Evolutionary conservation across 2,329 filamentous ascomycete genomes (phyloP).

Genomic region (Bimuria novae-zelandiae): DNA sequence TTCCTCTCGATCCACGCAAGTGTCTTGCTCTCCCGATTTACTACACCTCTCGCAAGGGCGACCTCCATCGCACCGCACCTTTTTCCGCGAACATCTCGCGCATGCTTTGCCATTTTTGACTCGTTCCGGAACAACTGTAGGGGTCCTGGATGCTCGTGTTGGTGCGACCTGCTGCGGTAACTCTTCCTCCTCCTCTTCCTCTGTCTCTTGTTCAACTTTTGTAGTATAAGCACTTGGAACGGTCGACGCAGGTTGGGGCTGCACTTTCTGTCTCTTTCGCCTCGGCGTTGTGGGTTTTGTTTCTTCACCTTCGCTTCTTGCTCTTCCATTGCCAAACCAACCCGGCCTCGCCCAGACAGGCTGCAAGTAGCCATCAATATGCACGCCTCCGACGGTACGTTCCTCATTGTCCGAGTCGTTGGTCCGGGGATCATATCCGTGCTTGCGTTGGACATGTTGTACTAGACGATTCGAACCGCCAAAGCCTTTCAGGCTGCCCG

Average conservation of each 20-base stretch:
- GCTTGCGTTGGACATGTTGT: constrained; percentile 54
- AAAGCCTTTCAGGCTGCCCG: constrained; percentile 31
- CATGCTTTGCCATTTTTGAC: too few species aligned
- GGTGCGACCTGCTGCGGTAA: background rate
- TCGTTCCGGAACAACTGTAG: too few species aligned
- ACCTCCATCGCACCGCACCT: too few species aligned
- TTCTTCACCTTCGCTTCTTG: constrained; percentile 20
- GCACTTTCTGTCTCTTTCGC: constrained; percentile 21
- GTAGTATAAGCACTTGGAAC: background rate
- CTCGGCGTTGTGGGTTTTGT: constrained; percentile 2
- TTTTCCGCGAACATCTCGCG: too few species aligned
- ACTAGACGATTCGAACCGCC: constrained; percentile 33
- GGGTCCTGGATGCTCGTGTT: too few species aligned
- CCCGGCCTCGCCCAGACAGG: constrained; percentile 51
- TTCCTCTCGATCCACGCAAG: too few species aligned
- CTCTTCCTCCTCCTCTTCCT: background rate
- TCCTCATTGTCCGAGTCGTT: constrained; percentile 53
- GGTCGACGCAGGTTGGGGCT: background rate
- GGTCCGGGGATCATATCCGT: constrained; percentile 48
- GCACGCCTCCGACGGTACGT: constrained; percentile 63
- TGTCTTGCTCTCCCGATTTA: too few species aligned
- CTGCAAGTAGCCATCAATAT: constrained; percentile 69
- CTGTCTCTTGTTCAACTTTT: background rate
- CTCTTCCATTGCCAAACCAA: constrained; percentile 31
- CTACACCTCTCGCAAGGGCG: too few species aligned